Evolutionary conservation across 1,284 basidiomycete genomes (phyloP), one percentile per base, ranked within the genome.

Genomic region (Malassezia equina): DNA sequence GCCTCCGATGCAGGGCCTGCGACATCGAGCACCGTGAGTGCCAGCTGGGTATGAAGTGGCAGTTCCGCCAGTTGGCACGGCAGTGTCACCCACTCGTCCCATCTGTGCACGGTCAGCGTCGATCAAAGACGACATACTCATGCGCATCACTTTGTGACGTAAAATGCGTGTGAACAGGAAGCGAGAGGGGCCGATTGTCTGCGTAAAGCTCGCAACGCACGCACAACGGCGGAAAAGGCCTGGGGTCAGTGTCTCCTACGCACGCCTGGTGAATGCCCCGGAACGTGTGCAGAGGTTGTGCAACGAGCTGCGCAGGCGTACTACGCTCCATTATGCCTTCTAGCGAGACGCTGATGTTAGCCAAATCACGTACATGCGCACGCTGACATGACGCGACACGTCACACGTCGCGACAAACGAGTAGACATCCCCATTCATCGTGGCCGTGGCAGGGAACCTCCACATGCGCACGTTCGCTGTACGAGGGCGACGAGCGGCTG

Each of bases 11-110:
- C 39, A 47, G 48, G 88, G 83, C 0, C 57, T 1, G 60, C 62
- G 0, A 91, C 88, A 71, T 96, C 90, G 84, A 90, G 94, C 19
- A 96, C 84, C 1, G 93, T 96, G 69, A 96, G 88, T 0, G 86
- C 85, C 51, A 98, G 80, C 65, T 94, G 90, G 0, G 90, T 84
- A 66, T 79, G 85, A 28, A 90, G 77, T 0, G 90, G 89, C 4
- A 98, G 79, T 66, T 94, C 90, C 49, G 88, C 86, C 60, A 94
- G 93, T 39, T 84, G 84, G 66, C 93, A 86, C 0, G 91, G 90
- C 3, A 96, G 77, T 0, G 86, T 84, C 43, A 96, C 83, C 81
- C 86, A 87, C 77, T 95, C 88, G 67, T 93, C 93, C 93, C 93
- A 98, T 34, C 67, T 43, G 42, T n/a, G 19, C 29, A 31, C 13